phyloP scores from a whole-genome alignment of 176 grass and related monocot species.

The Oryza meridionalis region DNA sequence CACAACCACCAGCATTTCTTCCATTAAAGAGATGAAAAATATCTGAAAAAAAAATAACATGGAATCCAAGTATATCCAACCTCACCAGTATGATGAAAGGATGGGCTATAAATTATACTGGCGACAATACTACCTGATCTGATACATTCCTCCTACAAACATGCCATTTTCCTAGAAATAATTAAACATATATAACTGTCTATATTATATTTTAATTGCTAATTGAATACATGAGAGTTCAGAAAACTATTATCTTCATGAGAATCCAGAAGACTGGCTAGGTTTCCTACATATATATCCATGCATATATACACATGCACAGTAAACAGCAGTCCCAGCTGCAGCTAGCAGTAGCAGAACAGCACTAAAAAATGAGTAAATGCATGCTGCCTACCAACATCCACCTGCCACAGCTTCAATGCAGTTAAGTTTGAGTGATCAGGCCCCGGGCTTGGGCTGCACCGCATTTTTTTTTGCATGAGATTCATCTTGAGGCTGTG shows the following conservation, averaged over 20 bases:
- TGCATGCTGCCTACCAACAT: slow-evolving; percentile 25
- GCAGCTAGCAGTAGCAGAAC: background rate
- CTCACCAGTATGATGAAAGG: background rate
- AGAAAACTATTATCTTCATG: background rate
- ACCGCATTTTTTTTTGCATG: background rate
- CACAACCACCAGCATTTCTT: background rate
- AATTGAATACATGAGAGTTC: background rate
- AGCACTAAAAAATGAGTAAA: slow-evolving; percentile 22
- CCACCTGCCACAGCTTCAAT: slow-evolving; percentile 41
- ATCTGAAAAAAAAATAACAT: background rate
- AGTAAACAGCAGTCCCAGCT: background rate
- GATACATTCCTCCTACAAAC: background rate
- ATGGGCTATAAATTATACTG: background rate
- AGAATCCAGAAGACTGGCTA: background rate
- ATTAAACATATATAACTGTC: background rate
- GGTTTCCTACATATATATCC: background rate
- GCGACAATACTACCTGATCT: background rate
- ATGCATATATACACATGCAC: background rate
- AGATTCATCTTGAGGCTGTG: too few relatives aligned
- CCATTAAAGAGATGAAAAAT: background rate
- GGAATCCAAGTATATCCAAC: background rate
- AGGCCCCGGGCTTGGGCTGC: background rate
- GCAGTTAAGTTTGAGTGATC: background rate
- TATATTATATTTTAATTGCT: background rate
- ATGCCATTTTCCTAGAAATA: background rate